Percentiles rank a stretch among this genome's conserved stretches.
phyloP scores from a whole-genome alignment of 2,329 filamentous ascomycete genomes.

The Exophiala phaeomuriformis region DNA sequence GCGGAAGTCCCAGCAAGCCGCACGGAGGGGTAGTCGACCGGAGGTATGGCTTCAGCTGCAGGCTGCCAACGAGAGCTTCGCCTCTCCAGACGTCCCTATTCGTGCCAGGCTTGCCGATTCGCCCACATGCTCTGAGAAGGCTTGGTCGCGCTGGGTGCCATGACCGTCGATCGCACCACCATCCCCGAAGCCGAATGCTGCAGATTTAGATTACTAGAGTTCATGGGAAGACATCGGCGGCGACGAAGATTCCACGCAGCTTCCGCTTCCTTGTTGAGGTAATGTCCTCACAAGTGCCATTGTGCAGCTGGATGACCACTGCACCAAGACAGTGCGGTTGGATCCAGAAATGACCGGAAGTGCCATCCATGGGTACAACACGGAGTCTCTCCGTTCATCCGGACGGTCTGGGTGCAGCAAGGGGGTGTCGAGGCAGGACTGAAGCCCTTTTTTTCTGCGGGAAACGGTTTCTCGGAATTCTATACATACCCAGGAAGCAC shows the following conservation, averaged over 20 bases:
- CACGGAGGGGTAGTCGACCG: slow-evolving; percentile 16
- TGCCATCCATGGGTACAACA: too few species aligned
- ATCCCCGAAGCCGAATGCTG: background rate
- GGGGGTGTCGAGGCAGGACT: too few species aligned
- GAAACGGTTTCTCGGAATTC: too few species aligned
- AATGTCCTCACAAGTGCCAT: too few species aligned
- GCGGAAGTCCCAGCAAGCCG: slow-evolving; percentile 16
- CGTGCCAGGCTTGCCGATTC: slow-evolving; percentile 2
- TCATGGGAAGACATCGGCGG: too few species aligned
- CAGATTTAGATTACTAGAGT: too few species aligned
- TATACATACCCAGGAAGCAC: too few species aligned
- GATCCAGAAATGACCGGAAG: background rate
- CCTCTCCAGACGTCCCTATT: slow-evolving; percentile 5
- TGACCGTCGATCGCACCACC: slow-evolving; percentile 7
- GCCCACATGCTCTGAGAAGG: slow-evolving; percentile 13
- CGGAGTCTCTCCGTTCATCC: too few species aligned
- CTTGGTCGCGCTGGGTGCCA: slow-evolving; percentile 13
- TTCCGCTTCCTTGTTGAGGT: background rate
- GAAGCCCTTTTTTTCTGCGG: too few species aligned
- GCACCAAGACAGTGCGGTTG: background rate
- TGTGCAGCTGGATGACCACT: background rate
- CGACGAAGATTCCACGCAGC: background rate
- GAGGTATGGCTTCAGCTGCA: slow-evolving; percentile 23
- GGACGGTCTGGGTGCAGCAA: too few species aligned
- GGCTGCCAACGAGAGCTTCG: slow-evolving; percentile 8